Evolutionary conservation across 768 basidiomycete species (phyloP).

Genomic region (Imleria badia): DNA sequence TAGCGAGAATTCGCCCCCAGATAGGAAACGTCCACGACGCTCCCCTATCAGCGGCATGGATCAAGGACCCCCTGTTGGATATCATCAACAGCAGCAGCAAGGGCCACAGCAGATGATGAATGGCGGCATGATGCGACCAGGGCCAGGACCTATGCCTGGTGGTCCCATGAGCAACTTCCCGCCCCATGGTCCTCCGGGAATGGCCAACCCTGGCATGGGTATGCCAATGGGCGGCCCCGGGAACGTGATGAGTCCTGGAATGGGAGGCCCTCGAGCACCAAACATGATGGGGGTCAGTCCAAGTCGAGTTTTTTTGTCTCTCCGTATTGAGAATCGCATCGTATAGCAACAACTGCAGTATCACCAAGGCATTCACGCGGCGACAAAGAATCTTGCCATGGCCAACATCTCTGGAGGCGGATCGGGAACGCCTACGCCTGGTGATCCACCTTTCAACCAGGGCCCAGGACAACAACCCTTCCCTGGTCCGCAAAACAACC

Average conservation of each 20-base stretch:
- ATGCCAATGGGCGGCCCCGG: slow-evolving; percentile 33
- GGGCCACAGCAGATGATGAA: slow-evolving; percentile 40
- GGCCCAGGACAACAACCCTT: slow-evolving; percentile 36
- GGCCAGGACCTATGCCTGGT: slow-evolving; percentile 29
- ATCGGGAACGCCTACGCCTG: slow-evolving; percentile 44
- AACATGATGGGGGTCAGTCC: slow-evolving; percentile 34
- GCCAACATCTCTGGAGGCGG: slow-evolving; percentile 32
- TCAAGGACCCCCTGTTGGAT: slow-evolving; percentile 39
- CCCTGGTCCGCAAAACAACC: slow-evolving; percentile 32
- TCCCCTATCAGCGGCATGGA: slow-evolving; percentile 48
- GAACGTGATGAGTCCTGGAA: slow-evolving; percentile 35
- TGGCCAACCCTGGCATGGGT: slow-evolving; percentile 34
- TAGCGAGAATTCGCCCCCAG: slow-evolving; percentile 56
- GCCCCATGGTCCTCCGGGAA: slow-evolving; percentile 29
- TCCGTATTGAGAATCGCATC: slow-evolving; percentile 9
- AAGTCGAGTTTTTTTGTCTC: background rate
- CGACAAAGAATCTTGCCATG: slow-evolving; percentile 36
- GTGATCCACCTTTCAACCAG: slow-evolving; percentile 43
- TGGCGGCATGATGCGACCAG: slow-evolving; percentile 41
- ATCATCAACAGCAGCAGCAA: slow-evolving; percentile 35
- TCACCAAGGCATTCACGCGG: slow-evolving; percentile 37
- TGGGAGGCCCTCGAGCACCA: slow-evolving; percentile 32
- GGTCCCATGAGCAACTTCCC: slow-evolving; percentile 37
- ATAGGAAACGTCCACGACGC: slow-evolving; percentile 51
- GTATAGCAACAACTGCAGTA: slow-evolving; percentile 33